These are phyloP conservation scores for Dillenia turbinata DNA, from an alignment of 164 flowering plant species.

Conservation along the genomic window DNA sequence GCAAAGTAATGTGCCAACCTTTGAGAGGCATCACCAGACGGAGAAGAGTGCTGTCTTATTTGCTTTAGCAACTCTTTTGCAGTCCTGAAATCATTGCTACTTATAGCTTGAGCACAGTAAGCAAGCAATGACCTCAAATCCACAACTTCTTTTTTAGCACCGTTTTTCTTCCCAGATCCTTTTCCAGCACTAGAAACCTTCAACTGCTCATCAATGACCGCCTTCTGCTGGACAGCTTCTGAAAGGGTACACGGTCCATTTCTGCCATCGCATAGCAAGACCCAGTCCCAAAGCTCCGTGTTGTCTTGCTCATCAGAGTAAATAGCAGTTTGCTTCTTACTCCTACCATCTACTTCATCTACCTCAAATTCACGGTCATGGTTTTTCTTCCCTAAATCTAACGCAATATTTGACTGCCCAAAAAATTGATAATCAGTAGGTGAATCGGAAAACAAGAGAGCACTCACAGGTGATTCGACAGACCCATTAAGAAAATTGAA, in stretches of 20 bases:
- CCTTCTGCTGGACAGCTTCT: conserved; percentile 8
- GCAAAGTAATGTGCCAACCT: conserved; percentile 41
- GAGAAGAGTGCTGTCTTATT: conserved; percentile 38
- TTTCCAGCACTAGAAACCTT: conserved; percentile 14
- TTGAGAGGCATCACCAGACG: conserved; percentile 38
- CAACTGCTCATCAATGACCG: conserved; percentile 10
- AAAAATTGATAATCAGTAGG: neutral
- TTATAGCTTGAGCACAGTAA: conserved; percentile 43
- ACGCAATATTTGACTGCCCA: neutral
- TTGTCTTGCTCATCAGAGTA: conserved; percentile 25
- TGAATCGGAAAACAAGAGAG: too few species aligned
- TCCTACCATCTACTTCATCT: conserved; percentile 23
- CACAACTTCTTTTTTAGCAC: conserved; percentile 22
- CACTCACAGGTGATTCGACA: too few species aligned
- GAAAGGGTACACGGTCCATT: conserved; percentile 11
- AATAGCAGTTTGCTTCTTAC: conserved; percentile 39
- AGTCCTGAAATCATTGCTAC: conserved; percentile 25
- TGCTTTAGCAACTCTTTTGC: conserved; percentile 33
- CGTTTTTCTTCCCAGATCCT: conserved; percentile 26
- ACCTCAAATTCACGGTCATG: conserved; percentile 14
- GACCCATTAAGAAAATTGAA: too few species aligned
- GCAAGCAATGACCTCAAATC: conserved; percentile 37
- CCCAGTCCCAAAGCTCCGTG: conserved; percentile 32
- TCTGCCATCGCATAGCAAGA: conserved; percentile 29
- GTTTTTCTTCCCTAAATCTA: conserved; percentile 24